Conservation (phyloP, 345 rosid species). For the Pugionium cornutum region DNA sequence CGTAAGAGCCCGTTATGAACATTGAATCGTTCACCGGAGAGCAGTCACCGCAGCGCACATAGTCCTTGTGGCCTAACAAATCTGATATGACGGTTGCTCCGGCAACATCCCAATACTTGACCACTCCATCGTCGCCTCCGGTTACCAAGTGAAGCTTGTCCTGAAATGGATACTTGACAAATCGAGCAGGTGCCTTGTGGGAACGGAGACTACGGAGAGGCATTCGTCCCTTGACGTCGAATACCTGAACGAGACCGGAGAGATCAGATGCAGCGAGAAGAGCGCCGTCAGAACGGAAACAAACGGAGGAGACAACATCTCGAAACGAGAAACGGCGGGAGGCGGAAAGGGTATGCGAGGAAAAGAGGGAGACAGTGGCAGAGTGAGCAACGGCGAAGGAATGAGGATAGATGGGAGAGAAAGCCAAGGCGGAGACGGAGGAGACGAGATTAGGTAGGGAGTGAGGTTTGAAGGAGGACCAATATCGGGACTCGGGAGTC, state of each 20-base stretch:
- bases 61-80: constrained; percentile 80
- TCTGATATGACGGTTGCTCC: constrained; percentile 59
- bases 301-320: constrained; percentile 77
- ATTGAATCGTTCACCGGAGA: constrained; percentile 65
- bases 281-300: constrained; percentile 81
- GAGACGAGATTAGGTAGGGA: constrained; percentile 55
- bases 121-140: constrained; percentile 88
- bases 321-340: constrained; percentile 60
- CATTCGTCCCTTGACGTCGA: constrained; percentile 67
- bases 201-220: constrained; percentile 83
- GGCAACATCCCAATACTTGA: constrained; percentile 95
- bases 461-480: constrained; percentile 84
- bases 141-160: constrained; percentile 91
- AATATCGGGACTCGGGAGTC: constrained; percentile 77
- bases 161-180: constrained; percentile 68
- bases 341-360: constrained; percentile 50
- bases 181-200: constrained; percentile 74
- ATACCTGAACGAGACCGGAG: constrained; percentile 73
- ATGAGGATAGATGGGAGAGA: constrained; percentile 63
- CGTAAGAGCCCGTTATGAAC: constrained; percentile 89
- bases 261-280: constrained; percentile 87
- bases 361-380: constrained; percentile 62
- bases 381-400: constrained; percentile 76
- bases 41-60: constrained; percentile 86
- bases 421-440: constrained; percentile 58